Evolutionary conservation across 805 yeast species (phyloP).

Genomic region (Candida suzukii): DNA sequence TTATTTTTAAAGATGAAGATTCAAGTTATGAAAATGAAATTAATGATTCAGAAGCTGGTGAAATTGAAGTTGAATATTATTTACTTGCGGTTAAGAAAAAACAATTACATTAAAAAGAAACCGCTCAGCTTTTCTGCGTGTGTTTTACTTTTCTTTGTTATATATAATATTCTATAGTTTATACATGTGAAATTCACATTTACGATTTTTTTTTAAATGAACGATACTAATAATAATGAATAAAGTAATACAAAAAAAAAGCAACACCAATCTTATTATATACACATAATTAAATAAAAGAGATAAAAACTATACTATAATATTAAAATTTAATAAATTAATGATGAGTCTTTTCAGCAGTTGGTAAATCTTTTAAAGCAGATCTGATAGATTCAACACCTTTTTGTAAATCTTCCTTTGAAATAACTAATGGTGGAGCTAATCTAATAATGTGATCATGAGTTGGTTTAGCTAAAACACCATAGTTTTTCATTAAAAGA

Average conservation of each 20-base stretch:
- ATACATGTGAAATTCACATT: too few species aligned
- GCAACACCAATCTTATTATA: not conserved
- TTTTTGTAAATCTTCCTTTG: slow-evolving; percentile 74
- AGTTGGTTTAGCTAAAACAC: slow-evolving; percentile 93
- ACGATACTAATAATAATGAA: too few species aligned
- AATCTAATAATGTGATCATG: slow-evolving; percentile 92
- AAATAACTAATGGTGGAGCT: slow-evolving; percentile 92
- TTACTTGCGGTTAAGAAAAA: too few species aligned
- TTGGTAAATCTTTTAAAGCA: slow-evolving; percentile 51
- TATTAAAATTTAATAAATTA: slow-evolving; percentile 1
- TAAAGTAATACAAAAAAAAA: slow-evolving; percentile 13
- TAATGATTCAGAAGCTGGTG: too few species aligned
- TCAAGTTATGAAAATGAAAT: too few species aligned
- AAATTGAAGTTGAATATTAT: too few species aligned
- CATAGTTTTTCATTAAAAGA: slow-evolving; percentile 77
- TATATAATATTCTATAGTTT: too few species aligned
- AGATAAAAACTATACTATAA: not conserved
- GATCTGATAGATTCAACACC: slow-evolving; percentile 71
- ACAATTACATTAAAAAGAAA: too few species aligned
- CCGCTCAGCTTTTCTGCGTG: too few species aligned
- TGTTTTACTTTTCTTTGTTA: too few species aligned
- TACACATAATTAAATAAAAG: not conserved
- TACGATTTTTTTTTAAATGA: too few species aligned
- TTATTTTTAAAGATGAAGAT: too few species aligned
- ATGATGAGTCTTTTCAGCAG: slow-evolving; percentile 40